phyloP scores from a whole-genome alignment of 495 filamentous ascomycete genomes.

The Lophium mytilinum region DNA sequence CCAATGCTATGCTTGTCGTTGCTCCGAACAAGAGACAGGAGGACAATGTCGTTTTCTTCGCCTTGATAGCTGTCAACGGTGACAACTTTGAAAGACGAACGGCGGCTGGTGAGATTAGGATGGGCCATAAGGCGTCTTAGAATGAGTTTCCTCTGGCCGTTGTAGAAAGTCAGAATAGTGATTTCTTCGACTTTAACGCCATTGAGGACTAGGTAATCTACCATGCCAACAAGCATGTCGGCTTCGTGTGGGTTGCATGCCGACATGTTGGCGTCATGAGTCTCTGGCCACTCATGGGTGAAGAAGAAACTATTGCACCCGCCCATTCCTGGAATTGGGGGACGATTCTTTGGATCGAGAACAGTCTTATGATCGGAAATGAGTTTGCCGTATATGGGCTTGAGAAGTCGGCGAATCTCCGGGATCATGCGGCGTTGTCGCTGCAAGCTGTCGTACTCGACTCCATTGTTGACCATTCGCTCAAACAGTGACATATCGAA shows the following conservation, averaged over 20 bases:
- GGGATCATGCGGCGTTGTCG: conserved; percentile 66
- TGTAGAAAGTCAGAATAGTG: conserved; percentile 83
- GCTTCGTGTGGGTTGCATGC: conserved; percentile 68
- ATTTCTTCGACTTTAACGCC: conserved; percentile 53
- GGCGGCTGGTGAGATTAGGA: conserved; percentile 39
- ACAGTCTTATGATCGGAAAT: conserved; percentile 64
- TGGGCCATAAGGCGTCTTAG: conserved; percentile 44
- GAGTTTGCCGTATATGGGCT: conserved; percentile 60
- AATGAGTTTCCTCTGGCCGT: conserved; percentile 68
- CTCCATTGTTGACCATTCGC: conserved; percentile 59
- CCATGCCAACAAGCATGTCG: conserved; percentile 66
- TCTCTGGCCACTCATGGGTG: conserved; percentile 61
- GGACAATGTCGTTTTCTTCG: conserved; percentile 81
- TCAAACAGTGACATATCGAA: conserved; percentile 69
- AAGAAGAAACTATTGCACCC: conserved; percentile 61
- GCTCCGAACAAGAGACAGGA: conserved; percentile 79
- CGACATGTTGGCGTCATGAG: conserved; percentile 55
- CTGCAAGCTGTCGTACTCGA: conserved; percentile 53
- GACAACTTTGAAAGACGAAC: conserved; percentile 52
- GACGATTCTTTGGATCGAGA: conserved; percentile 36
- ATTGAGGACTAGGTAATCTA: conserved; percentile 63
- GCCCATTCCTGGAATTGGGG: conserved; percentile 73
- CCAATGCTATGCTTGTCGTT: conserved; percentile 50
- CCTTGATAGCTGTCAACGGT: conserved; percentile 95
- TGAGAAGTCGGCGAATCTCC: conserved; percentile 55